phyloP scores from a whole-genome alignment of 2,329 filamentous ascomycete species.

The Trichoderma gracile region DNA sequence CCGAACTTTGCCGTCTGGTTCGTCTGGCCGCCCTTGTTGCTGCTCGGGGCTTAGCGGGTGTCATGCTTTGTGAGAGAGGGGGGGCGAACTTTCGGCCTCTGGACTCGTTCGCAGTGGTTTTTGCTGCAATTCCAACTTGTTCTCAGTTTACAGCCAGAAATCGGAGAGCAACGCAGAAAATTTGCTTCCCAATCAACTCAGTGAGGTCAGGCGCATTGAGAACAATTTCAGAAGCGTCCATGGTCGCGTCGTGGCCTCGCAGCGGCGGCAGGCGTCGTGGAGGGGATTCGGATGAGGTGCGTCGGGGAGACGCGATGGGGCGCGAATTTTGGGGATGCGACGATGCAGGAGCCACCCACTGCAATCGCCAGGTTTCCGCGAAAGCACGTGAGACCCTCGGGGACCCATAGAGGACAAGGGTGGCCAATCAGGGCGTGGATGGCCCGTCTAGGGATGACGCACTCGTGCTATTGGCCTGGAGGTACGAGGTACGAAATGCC shows the following conservation, averaged over 20 bases:
- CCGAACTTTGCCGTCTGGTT: conserved; percentile 20
- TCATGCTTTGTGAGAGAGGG: conserved; percentile 26
- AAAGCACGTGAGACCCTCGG: conserved; percentile 45
- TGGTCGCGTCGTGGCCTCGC: conserved; percentile 33
- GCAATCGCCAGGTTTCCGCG: conserved; percentile 44
- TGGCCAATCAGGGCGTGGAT: conserved; percentile 4
- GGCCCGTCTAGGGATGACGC: conserved; percentile 10
- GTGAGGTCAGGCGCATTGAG: conserved; percentile 26
- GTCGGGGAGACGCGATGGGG: conserved; percentile 47
- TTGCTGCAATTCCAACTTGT: neutral
- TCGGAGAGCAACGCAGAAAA: conserved; percentile 32
- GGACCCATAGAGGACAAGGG: neutral
- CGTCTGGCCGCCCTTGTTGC: conserved; percentile 13
- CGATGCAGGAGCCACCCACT: conserved; percentile 34
- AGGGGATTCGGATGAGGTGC: conserved; percentile 43
- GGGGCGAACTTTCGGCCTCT: conserved; percentile 28
- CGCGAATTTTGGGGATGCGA: conserved; percentile 42
- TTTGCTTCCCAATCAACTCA: neutral
- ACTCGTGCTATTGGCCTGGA: conserved; percentile 6
- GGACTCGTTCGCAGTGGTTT: neutral
- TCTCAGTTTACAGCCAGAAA: conserved; percentile 30
- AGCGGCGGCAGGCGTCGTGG: conserved; percentile 32
- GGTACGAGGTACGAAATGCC: too few species aligned
- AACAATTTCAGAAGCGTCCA: conserved; percentile 29
- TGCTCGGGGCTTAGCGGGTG: conserved; percentile 28